Conservation (phyloP, 768 basidiomycete genomes). For the Leucosporidium yakuticum region DNA sequence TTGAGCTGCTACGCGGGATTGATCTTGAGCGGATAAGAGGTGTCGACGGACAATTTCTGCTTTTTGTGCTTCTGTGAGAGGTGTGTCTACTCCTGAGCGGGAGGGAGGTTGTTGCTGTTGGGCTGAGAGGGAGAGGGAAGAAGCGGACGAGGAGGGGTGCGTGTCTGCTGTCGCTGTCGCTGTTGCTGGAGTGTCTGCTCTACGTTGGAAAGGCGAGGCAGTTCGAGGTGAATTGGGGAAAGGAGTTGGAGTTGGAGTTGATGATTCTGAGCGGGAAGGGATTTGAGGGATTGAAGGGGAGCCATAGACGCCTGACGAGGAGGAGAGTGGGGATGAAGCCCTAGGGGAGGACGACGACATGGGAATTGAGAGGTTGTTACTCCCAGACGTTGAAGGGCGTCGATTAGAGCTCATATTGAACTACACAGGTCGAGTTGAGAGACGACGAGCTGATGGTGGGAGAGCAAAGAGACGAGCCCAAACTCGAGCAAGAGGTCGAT, state of each 20-base stretch:
- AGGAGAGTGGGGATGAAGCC: not conserved
- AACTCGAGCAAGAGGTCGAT: too few relatives aligned
- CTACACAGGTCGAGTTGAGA: too few relatives aligned
- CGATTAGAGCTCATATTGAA: too few relatives aligned
- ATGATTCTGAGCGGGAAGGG: not conserved
- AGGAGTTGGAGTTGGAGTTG: not conserved
- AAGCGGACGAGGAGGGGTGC: not conserved
- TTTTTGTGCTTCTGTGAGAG: slow-evolving; percentile 72
- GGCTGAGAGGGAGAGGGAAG: not conserved
- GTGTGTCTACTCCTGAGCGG: not conserved
- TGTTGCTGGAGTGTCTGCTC: not conserved
- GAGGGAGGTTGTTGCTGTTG: not conserved
- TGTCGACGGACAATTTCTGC: slow-evolving; percentile 71
- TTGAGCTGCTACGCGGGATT: slow-evolving; percentile 40
- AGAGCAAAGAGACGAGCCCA: too few relatives aligned
- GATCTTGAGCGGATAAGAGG: slow-evolving; percentile 66
- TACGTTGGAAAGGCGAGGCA: not conserved
- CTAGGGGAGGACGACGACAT: too few relatives aligned
- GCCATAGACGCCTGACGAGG: not conserved
- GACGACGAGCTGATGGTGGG: too few relatives aligned
- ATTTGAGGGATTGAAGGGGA: slow-evolving; percentile 3
- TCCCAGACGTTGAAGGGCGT: too few relatives aligned
- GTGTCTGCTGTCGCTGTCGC: not conserved
- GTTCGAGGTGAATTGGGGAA: not conserved
- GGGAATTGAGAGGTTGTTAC: too few relatives aligned